Conservation (phyloP, 768 basidiomycete genomes). For the Sistotremastrum niveocremeum region DNA sequence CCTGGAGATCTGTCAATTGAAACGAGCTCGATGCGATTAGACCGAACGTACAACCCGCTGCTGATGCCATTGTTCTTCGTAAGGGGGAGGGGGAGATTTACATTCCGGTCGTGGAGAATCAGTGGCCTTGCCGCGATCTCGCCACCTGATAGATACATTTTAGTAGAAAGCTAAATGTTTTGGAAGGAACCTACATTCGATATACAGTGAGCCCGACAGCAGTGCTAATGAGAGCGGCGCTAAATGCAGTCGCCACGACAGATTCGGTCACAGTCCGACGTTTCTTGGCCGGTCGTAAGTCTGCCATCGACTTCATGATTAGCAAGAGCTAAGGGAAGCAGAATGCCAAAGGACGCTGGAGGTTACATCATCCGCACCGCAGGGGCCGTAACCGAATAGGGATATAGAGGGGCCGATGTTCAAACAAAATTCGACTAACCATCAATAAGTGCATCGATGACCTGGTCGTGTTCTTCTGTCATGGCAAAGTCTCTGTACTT, state of each 20-base stretch:
- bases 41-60: slow-evolving; percentile 11
- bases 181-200: slow-evolving; percentile 47
- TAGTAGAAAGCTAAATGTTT: neutral
- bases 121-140: slow-evolving; percentile 53
- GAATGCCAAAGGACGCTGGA: slow-evolving; percentile 12
- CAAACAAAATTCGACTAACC: slow-evolving; percentile 19
- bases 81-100: slow-evolving; percentile 47
- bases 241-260: slow-evolving; percentile 72
- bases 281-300: slow-evolving; percentile 62
- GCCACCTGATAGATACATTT: slow-evolving; percentile 39
- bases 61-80: slow-evolving; percentile 32
- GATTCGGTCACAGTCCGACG: slow-evolving; percentile 72
- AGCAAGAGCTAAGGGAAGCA: neutral
- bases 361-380: neutral
- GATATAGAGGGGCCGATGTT: neutral
- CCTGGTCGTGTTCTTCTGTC: slow-evolving; percentile 18
- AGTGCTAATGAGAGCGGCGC: slow-evolving; percentile 73
- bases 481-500: slow-evolving; percentile 35
- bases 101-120: slow-evolving; percentile 15
- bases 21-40: neutral
- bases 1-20: neutral
- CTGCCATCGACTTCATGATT: slow-evolving; percentile 25
- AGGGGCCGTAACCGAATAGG: slow-evolving; percentile 2
- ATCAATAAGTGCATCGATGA: slow-evolving; percentile 33
- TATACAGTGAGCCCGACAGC: slow-evolving; percentile 82